phyloP scores from a whole-genome alignment of 768 basidiomycete species.

The Panellus pusillus region DNA sequence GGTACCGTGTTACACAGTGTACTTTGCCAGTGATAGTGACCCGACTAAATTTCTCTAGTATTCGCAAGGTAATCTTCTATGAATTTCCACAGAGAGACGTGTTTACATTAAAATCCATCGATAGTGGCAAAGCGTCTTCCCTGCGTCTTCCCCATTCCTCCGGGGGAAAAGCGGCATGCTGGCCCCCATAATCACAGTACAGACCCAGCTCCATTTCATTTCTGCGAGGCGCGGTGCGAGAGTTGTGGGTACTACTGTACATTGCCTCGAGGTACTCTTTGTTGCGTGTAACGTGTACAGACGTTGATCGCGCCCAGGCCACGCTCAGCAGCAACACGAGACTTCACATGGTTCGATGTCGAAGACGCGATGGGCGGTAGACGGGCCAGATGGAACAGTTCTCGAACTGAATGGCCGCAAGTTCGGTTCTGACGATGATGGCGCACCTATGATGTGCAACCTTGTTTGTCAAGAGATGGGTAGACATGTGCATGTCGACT shows the following conservation, averaged over 20 bases:
- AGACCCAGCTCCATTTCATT: constrained; percentile 49
- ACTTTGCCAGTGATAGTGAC: not conserved
- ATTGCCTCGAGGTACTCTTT: constrained; percentile 46
- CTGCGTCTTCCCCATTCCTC: constrained; percentile 47
- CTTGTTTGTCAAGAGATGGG: constrained; percentile 56
- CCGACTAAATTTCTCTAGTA: constrained; percentile 35
- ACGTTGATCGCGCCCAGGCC: constrained; percentile 37
- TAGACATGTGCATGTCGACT: constrained; percentile 57
- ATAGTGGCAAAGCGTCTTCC: constrained; percentile 50
- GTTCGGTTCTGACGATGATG: constrained; percentile 54
- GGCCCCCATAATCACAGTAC: constrained; percentile 51
- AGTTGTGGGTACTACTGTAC: constrained; percentile 62
- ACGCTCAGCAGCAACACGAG: constrained; percentile 60
- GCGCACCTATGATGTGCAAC: constrained; percentile 65
- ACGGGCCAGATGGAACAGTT: constrained; percentile 47
- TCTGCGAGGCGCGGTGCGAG: constrained; percentile 54
- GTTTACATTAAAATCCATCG: not conserved
- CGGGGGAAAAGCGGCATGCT: constrained; percentile 41
- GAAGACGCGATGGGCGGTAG: constrained; percentile 54
- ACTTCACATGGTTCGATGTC: constrained; percentile 68
- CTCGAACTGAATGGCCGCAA: constrained; percentile 57
- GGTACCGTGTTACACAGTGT: constrained; percentile 30
- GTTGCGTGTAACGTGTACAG: not conserved
- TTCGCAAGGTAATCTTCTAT: constrained; percentile 43
- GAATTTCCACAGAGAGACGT: not conserved